These are phyloP conservation scores for Rubia occidens DNA, from an alignment of 305 asterid genomes.

Conservation along the genomic window DNA sequence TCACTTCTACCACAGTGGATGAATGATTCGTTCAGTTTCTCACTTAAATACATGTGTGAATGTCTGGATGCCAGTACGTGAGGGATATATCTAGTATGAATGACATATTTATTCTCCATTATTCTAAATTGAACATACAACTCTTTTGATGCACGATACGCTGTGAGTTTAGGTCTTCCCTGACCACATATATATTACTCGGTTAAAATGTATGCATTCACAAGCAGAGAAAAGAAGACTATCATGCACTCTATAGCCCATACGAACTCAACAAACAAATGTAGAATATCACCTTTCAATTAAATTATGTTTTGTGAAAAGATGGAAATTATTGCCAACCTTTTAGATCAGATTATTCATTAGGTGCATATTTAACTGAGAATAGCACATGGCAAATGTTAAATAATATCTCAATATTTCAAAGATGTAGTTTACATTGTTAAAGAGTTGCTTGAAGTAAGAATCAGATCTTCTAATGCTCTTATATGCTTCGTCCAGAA, in stretches of 20 bases:
- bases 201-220: background rate
- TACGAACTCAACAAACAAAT: background rate
- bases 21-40: background rate
- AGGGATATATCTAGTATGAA: background rate
- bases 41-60: background rate
- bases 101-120: background rate
- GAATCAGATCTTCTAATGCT: conserved; percentile 86
- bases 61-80: background rate
- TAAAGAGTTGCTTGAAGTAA: conserved; percentile 80
- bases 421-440: conserved; percentile 65
- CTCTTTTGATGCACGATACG: background rate
- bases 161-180: background rate
- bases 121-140: background rate
- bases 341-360: background rate
- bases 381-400: background rate
- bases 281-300: background rate
- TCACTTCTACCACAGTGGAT: background rate
- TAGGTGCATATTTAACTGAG: background rate
- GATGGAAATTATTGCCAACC: background rate
- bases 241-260: background rate
- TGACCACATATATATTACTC: no score
- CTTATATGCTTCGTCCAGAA: conserved; percentile 78
- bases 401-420: conserved; percentile 53
- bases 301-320: background rate
- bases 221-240: background rate